Evolutionary conservation across 1,284 basidiomycete species (phyloP).

Genomic region (Farysia itapuensis): DNA sequence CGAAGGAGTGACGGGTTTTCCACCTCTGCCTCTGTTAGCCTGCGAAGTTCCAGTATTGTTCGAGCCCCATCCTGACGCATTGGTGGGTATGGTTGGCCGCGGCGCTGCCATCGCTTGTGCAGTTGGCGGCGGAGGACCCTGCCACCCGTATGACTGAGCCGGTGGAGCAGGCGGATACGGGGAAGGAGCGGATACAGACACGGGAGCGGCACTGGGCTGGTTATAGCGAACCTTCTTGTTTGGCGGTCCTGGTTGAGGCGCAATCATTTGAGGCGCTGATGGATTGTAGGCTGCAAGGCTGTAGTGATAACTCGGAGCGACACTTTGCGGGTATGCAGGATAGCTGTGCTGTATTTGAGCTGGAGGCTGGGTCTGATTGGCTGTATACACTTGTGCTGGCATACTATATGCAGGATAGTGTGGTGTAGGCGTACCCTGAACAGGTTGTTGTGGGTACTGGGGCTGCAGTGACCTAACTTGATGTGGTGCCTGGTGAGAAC

Average conservation of each 20-base stretch:
- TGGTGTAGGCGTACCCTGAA: background rate
- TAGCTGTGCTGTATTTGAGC: slow-evolving; percentile 29
- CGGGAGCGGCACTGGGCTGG: background rate
- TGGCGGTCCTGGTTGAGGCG: slow-evolving; percentile 19
- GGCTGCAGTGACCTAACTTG: slow-evolving; percentile 3
- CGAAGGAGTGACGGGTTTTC: too few relatives aligned
- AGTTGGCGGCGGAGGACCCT: background rate
- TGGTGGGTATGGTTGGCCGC: background rate
- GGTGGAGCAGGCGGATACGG: background rate
- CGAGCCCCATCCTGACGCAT: too few relatives aligned
- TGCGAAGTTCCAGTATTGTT: too few relatives aligned
- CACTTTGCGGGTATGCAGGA: too few relatives aligned
- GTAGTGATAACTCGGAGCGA: slow-evolving; percentile 4
- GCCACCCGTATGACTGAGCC: background rate
- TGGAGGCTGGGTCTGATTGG: slow-evolving; percentile 16
- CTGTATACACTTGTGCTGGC: slow-evolving; percentile 9
- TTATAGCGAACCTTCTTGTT: slow-evolving; percentile 20
- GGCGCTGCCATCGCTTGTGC: slow-evolving; percentile 1
- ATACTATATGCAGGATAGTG: slow-evolving; percentile 6
- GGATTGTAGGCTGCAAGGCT: background rate
- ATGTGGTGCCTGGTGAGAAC: too few relatives aligned
- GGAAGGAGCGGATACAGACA: background rate
- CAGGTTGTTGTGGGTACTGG: slow-evolving; percentile 32
- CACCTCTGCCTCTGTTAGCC: too few relatives aligned
- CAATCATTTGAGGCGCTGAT: slow-evolving; percentile 5